phyloP scores from a whole-genome alignment of 2,329 filamentous ascomycete species.

The Paecilomyces sp. region DNA sequence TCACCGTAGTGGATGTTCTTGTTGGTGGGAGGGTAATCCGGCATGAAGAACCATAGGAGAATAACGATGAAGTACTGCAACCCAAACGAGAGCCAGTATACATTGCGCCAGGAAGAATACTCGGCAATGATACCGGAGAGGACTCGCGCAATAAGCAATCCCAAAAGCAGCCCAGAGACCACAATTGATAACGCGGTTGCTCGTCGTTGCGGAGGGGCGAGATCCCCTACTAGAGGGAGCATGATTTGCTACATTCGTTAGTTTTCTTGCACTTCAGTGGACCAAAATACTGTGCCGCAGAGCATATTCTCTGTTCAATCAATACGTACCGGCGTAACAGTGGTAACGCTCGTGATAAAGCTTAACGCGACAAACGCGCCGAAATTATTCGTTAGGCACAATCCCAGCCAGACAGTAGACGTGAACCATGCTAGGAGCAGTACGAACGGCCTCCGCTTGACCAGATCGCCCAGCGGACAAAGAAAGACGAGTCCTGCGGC shows the following conservation, averaged over 20 bases:
- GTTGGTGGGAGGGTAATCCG: conserved; percentile 72
- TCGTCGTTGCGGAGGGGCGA: conserved; percentile 61
- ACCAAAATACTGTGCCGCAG: not conserved
- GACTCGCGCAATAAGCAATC: conserved; percentile 67
- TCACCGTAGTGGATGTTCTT: conserved; percentile 57
- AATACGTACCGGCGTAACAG: conserved; percentile 57
- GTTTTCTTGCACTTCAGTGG: too few relatives aligned
- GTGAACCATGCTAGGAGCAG: conserved; percentile 61
- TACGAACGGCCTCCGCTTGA: conserved; percentile 63
- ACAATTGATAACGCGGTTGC: conserved; percentile 67
- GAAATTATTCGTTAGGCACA: conserved; percentile 63
- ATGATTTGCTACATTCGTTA: conserved; percentile 49
- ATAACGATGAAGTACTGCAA: conserved; percentile 61
- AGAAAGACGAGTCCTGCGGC: conserved; percentile 66
- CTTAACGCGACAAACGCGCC: conserved; percentile 60
- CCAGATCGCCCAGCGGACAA: conserved; percentile 65
- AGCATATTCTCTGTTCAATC: not conserved
- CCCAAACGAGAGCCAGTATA: conserved; percentile 71
- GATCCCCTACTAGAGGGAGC: conserved; percentile 73
- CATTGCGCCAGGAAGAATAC: conserved; percentile 65
- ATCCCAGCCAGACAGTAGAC: conserved; percentile 58
- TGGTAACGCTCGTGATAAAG: conserved; percentile 68
- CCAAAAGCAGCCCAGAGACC: conserved; percentile 66
- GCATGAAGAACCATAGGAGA: conserved; percentile 66
- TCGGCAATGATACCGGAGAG: conserved; percentile 69